These are phyloP conservation scores for Didymella sp. DNA, from an alignment of 2,329 filamentous ascomycete species.

Conservation along the genomic window DNA sequence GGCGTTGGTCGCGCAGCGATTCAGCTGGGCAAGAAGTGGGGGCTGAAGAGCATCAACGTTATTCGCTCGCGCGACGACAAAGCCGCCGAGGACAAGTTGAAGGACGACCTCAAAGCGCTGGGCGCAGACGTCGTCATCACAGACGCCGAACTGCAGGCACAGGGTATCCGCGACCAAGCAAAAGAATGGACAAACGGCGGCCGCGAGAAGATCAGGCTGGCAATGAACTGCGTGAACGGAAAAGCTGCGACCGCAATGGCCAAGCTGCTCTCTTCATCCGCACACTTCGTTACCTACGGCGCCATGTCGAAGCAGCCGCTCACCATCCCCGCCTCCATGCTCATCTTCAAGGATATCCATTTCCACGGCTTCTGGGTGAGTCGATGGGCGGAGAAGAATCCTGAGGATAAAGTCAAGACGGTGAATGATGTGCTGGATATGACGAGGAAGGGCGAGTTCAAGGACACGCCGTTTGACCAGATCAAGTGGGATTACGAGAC, in stretches of 20 bases:
- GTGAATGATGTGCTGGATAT: slow-evolving; percentile 84
- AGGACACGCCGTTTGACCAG: slow-evolving; percentile 81
- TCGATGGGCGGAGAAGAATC: slow-evolving; percentile 80
- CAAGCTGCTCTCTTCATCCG: slow-evolving; percentile 70
- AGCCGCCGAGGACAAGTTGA: slow-evolving; percentile 70
- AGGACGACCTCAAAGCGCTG: slow-evolving; percentile 65
- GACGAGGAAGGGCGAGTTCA: slow-evolving; percentile 77
- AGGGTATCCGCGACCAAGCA: slow-evolving; percentile 68
- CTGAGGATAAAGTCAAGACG: slow-evolving; percentile 75
- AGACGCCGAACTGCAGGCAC: slow-evolving; percentile 65
- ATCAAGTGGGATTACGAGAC: slow-evolving; percentile 86
- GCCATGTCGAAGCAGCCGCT: slow-evolving; percentile 93
- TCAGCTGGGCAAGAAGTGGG: slow-evolving; percentile 85
- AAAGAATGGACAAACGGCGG: slow-evolving; percentile 73
- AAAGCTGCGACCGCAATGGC: slow-evolving; percentile 81
- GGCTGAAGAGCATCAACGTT: slow-evolving; percentile 88
- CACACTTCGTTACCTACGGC: slow-evolving; percentile 89
- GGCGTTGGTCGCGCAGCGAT: slow-evolving; percentile 92
- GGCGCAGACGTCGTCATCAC: slow-evolving; percentile 70
- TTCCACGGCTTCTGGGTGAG: slow-evolving; percentile 97
- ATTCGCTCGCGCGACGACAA: slow-evolving; percentile 78
- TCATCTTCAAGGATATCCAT: slow-evolving; percentile 91
- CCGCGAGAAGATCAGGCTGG: slow-evolving; percentile 75
- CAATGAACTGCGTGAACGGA: slow-evolving; percentile 92
- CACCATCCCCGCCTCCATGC: slow-evolving; percentile 76